Percentiles rank a stretch among this genome's conserved stretches.
Evolutionary conservation across 305 asterid species (phyloP).

Genomic region (Euphrasia arctica): DNA sequence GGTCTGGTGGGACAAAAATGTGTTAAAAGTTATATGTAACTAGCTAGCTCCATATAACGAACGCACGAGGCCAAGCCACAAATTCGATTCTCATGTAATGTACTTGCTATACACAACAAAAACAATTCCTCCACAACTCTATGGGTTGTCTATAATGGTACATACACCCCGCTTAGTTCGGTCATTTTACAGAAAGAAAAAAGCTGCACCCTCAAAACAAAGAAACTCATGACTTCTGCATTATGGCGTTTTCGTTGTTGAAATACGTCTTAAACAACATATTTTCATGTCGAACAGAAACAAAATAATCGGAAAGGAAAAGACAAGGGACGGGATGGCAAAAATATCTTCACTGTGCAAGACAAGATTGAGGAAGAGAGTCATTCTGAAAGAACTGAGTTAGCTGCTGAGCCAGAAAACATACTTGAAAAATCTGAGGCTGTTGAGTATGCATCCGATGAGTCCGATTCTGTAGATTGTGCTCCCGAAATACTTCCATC

Average conservation of each 20-base stretch:
- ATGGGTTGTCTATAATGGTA: too few species aligned
- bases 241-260: not conserved
- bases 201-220: too few species aligned
- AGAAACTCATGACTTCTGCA: not conserved
- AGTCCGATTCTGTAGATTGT: constrained; percentile 61
- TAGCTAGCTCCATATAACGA: too few species aligned
- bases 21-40: too few species aligned
- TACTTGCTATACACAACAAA: too few species aligned
- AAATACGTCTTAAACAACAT: not conserved
- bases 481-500: constrained; percentile 45
- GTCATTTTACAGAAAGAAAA: too few species aligned
- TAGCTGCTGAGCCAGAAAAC: constrained; percentile 40
- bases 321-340: constrained; percentile 68
- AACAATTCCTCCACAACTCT: too few species aligned
- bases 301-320: constrained; percentile 62
- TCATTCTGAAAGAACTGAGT: constrained; percentile 49
- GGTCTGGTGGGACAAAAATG: too few species aligned
- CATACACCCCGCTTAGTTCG: too few species aligned
- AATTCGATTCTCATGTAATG: too few species aligned
- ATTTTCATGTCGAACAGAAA: constrained; percentile 66
- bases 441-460: constrained; percentile 59
- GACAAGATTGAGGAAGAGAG: constrained; percentile 48
- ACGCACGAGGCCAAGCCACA: too few species aligned
- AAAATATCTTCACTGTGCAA: constrained; percentile 28
- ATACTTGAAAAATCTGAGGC: constrained; percentile 40